Evolutionary conservation across 2,329 filamentous ascomycete species (phyloP).

Genomic region (Thelonectria rubi): DNA sequence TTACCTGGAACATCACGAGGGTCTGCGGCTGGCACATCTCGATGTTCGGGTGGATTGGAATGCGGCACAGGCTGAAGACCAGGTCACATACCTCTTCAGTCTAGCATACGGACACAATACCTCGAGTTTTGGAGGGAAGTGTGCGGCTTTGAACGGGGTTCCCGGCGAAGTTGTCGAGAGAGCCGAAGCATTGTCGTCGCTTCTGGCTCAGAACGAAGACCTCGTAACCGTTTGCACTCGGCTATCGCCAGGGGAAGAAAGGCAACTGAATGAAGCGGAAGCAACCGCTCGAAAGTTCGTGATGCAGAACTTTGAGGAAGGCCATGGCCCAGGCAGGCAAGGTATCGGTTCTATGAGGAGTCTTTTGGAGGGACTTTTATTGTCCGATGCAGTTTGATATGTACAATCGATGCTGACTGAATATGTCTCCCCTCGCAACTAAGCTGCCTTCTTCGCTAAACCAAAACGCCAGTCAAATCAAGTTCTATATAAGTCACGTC

Average conservation of each 20-base stretch:
- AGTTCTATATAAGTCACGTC: neutral
- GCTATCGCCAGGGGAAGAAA: slow-evolving; percentile 69
- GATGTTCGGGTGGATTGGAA: slow-evolving; percentile 69
- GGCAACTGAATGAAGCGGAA: slow-evolving; percentile 75
- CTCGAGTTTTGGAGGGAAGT: slow-evolving; percentile 86
- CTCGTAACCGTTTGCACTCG: slow-evolving; percentile 76
- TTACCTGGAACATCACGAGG: slow-evolving; percentile 60
- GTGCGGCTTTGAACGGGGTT: slow-evolving; percentile 88
- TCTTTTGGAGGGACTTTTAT: slow-evolving; percentile 26
- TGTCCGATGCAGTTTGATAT: neutral
- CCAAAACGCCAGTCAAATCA: slow-evolving; percentile 15
- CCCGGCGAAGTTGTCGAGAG: slow-evolving; percentile 75
- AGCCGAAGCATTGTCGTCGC: slow-evolving; percentile 75
- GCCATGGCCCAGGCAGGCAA: neutral
- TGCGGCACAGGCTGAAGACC: slow-evolving; percentile 62
- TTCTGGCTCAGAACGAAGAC: slow-evolving; percentile 78
- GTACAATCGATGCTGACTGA: slow-evolving; percentile 5
- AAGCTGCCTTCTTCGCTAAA: neutral
- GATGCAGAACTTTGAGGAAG: slow-evolving; percentile 30
- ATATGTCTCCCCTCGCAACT: neutral
- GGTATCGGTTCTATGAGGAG: slow-evolving; percentile 18
- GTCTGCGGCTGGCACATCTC: slow-evolving; percentile 74
- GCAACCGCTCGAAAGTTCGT: slow-evolving; percentile 67
- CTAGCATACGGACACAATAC: slow-evolving; percentile 72
- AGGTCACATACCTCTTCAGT: slow-evolving; percentile 80